Evolutionary conservation across 495 filamentous ascomycete species (phyloP).

Genomic region (Delitschia confertaspora): DNA sequence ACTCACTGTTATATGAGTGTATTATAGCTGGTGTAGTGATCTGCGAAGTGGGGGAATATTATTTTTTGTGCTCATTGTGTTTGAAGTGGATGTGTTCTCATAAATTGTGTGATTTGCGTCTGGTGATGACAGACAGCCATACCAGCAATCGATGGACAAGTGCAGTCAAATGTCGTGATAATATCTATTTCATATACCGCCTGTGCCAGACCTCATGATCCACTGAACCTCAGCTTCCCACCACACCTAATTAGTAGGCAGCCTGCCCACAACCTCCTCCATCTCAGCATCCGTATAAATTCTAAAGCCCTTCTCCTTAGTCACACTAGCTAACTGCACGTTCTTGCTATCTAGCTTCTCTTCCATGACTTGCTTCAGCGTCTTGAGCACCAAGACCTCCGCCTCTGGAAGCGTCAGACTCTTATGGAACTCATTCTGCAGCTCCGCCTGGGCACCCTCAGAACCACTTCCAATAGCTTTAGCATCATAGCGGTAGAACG

Average conservation of each 20-base stretch:
- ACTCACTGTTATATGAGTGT: too few relatives aligned
- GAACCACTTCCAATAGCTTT: conserved; percentile 96
- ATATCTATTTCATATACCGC: too few relatives aligned
- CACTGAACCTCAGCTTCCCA: too few relatives aligned
- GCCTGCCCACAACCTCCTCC: conserved; percentile 73
- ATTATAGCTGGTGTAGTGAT: too few relatives aligned
- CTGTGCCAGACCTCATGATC: too few relatives aligned
- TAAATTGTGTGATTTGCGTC: too few relatives aligned
- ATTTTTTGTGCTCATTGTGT: too few relatives aligned
- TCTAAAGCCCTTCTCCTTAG: conserved; percentile 92
- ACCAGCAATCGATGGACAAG: too few relatives aligned
- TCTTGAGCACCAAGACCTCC: conserved; percentile 92
- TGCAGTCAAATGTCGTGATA: too few relatives aligned
- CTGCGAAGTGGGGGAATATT: too few relatives aligned
- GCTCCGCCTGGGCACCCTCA: conserved; percentile 92
- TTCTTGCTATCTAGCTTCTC: conserved; percentile 99
- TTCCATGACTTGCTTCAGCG: conserved; percentile 99
- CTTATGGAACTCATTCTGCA: conserved; percentile 98
- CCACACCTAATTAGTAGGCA: conserved; percentile 40
- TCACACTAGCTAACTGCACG: conserved; percentile 94
- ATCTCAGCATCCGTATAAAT: conserved; percentile 98
- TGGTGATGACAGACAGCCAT: too few relatives aligned
- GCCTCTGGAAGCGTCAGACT: conserved; percentile 89
- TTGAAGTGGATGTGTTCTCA: too few relatives aligned
- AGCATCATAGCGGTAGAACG: conserved; percentile 97